Evolutionary conservation across 345 rosid species (phyloP).

Genomic region (Acer negundo): DNA sequence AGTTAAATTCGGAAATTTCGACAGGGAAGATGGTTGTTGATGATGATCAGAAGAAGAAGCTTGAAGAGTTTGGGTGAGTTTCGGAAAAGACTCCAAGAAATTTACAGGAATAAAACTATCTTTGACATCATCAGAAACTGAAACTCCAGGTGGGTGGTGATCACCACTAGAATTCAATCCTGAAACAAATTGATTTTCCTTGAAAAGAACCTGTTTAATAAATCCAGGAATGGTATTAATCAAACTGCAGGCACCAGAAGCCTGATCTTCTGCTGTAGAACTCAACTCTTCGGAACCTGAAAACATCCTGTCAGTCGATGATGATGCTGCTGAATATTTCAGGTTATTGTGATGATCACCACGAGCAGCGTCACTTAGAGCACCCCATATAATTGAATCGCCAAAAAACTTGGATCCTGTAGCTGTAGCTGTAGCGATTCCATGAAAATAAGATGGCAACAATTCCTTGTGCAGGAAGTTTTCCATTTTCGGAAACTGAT

Average conservation of each 20-base stretch:
- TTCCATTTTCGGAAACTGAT: slow-evolving; percentile 58
- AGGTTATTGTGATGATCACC: neutral
- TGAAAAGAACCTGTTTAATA: slow-evolving; percentile 25
- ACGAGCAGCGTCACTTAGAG: slow-evolving; percentile 5
- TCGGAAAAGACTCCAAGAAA: slow-evolving; percentile 48
- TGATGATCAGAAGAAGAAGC: slow-evolving; percentile 18
- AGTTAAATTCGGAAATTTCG: slow-evolving; percentile 54
- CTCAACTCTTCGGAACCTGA: slow-evolving; percentile 29
- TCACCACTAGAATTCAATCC: slow-evolving; percentile 23
- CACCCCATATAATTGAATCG: slow-evolving; percentile 42
- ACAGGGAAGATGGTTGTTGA: slow-evolving; percentile 28
- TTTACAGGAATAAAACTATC: slow-evolving; percentile 35
- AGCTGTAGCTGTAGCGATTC: slow-evolving; percentile 27
- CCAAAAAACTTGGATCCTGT: slow-evolving; percentile 28
- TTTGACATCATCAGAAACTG: slow-evolving; percentile 22
- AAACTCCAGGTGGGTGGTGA: slow-evolving; percentile 14
- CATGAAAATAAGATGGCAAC: slow-evolving; percentile 38
- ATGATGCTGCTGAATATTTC: slow-evolving; percentile 27
- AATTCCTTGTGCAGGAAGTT: slow-evolving; percentile 47
- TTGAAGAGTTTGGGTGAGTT: slow-evolving; percentile 23
- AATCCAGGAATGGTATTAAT: slow-evolving; percentile 31
- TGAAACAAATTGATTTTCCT: slow-evolving; percentile 26
- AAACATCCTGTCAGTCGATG: slow-evolving; percentile 23
- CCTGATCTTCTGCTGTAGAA: slow-evolving; percentile 33
- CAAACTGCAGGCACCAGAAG: slow-evolving; percentile 21